Evolutionary conservation across 208 protist genomes (phyloP), one percentile per base, ranked within the genome.

Genomic region (Crithidia bombi): DNA sequence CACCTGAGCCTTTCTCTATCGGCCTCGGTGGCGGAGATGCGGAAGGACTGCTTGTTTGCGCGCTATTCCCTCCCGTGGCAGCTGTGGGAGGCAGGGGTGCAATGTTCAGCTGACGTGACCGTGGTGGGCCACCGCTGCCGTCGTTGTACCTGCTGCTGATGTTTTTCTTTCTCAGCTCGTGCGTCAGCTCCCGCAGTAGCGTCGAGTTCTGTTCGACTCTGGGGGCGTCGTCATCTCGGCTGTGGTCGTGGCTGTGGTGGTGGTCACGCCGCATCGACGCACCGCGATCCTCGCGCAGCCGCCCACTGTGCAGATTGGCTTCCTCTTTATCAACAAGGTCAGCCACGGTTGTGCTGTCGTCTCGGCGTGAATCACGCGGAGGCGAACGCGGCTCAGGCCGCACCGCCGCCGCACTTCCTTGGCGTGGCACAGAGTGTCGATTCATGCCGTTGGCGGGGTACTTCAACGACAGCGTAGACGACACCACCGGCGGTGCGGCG

Each of bases 71-170:
- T 23, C 14, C 39, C 10, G n/a, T 64, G 0, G 30, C 30, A 32
- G 43, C 44, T 6, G 59, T 17, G 19, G 28, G 43, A 3, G 44
- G 26, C 43, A 65, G 28, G 0, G 59, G 32, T 15, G 59, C 28
- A 33, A 51, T 54, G 26, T 54, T 65, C 59, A 65, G 44, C 44
- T 46, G 21, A 3, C 36, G 55, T 3, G 19, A 17, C n/a, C 55
- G 35, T 32, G n/a, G 1, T 12, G 9, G 36, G n/a, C 12, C 10
- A 36, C 21, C 9, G 6, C 23, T 19, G 33, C n/a, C 26, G 14
- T 39, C 26, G 30, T 26, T 58, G 23, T 43, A n/a, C 10, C 21
- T 43, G 33, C 3, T 17, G 25, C 25, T 54, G 23, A 4, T 19
- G 6, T 33, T 7, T 32, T 54, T 26, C 47, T n/a, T n/a, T n/a